Percentiles rank a stretch among this genome's conserved stretches.
phyloP scores from a whole-genome alignment of 345 rosid species.

The Linum tenue region DNA sequence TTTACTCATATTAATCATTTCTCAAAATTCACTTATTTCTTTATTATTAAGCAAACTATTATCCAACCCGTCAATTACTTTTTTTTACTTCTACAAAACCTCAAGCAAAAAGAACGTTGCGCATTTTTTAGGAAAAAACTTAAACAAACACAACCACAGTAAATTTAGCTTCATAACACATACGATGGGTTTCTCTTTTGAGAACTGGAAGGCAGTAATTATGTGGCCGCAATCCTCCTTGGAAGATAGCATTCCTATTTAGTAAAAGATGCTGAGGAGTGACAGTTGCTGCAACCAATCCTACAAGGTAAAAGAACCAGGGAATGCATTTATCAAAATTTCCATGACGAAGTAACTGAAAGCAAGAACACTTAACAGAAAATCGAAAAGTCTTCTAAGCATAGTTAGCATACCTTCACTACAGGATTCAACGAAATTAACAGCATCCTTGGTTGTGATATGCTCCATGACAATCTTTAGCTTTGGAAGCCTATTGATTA shows the following conservation, averaged over 20 bases:
- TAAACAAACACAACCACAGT: neutral
- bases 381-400: neutral
- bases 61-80: too few relatives aligned
- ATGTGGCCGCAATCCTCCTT: constrained; percentile 92
- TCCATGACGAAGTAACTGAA: neutral
- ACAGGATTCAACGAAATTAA: constrained; percentile 70
- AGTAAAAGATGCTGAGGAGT: constrained; percentile 95
- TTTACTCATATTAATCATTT: too few relatives aligned
- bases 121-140: too few relatives aligned
- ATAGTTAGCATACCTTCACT: constrained; percentile 43
- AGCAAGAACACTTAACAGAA: neutral
- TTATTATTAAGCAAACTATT: too few relatives aligned
- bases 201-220: constrained; percentile 92
- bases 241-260: constrained; percentile 80
- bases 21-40: too few relatives aligned
- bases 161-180: constrained; percentile 7
- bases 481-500: constrained; percentile 58
- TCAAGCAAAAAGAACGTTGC: too few relatives aligned
- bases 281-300: constrained; percentile 76
- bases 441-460: constrained; percentile 85
- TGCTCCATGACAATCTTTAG: constrained; percentile 91
- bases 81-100: too few relatives aligned
- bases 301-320: constrained; percentile 24
- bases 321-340: neutral
- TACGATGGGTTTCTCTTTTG: constrained; percentile 86